A percentile compares a stretch with the other conserved stretches of the same genome.
Conservation (phyloP, 2,329 filamentous ascomycete genomes). For the Calonectria naviculata region DNA sequence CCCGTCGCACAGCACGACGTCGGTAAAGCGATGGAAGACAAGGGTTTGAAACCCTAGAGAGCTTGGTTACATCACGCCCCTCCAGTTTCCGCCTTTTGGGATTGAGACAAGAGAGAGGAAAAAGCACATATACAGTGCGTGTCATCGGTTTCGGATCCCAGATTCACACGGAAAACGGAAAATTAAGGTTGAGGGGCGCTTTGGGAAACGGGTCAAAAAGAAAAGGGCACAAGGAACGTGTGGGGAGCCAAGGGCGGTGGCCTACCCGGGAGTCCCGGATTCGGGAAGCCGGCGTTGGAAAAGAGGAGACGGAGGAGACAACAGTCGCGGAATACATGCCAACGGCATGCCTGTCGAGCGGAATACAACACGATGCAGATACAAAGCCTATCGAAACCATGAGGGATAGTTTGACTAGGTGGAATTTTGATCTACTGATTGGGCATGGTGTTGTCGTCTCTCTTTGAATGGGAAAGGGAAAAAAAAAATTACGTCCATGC, state of each 20-base stretch:
- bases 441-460: neutral
- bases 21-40: neutral
- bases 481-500: neutral
- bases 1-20: neutral
- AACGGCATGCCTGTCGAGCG: neutral
- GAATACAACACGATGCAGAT: neutral
- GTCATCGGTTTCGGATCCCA: neutral
- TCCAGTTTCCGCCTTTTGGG: neutral
- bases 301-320: neutral
- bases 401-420: neutral
- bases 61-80: neutral
- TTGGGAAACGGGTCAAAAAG: neutral
- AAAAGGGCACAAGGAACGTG: neutral
- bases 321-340: neutral
- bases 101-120: constrained; percentile 2
- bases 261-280: constrained; percentile 2
- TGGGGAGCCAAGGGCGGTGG: neutral
- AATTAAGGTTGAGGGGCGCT: neutral
- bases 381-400: neutral
- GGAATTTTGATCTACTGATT: neutral
- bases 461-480: neutral
- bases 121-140: neutral
- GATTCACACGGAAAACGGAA: neutral
- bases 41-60: constrained; percentile 7
- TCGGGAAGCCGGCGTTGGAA: neutral